Evolutionary conservation across 306 rosid genomes (phyloP).

Genomic region (Acacia confusa): DNA sequence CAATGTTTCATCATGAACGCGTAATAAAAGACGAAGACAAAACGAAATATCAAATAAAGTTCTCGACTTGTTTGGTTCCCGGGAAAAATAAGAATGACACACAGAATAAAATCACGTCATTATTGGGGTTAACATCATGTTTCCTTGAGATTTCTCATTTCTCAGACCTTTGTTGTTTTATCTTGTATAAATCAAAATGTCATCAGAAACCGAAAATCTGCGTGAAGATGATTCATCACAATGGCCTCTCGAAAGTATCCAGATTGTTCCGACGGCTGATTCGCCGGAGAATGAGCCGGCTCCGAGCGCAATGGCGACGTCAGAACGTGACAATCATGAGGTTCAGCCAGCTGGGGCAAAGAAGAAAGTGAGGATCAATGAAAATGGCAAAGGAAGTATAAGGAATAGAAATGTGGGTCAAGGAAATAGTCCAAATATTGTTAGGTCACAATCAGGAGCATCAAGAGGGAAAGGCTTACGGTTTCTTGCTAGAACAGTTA

Average conservation of each 20-base stretch:
- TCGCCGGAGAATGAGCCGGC: background rate
- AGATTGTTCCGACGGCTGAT: slow-evolving; percentile 53
- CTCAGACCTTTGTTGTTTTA: background rate
- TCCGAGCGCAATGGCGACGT: background rate
- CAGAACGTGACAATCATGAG: slow-evolving; percentile 24
- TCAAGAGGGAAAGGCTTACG: slow-evolving; percentile 68
- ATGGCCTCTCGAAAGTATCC: slow-evolving; percentile 60
- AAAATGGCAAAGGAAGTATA: background rate
- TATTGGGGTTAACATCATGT: background rate
- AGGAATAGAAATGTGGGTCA: slow-evolving; percentile 40
- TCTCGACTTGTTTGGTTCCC: background rate
- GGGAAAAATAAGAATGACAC: background rate
- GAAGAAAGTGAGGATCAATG: background rate
- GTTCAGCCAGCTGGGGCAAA: background rate
- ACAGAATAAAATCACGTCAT: background rate
- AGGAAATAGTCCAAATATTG: slow-evolving; percentile 22
- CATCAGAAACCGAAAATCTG: slow-evolving; percentile 28
- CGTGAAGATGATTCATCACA: slow-evolving; percentile 37
- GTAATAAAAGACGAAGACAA: background rate
- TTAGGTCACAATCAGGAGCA: slow-evolving; percentile 51
- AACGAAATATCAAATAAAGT: background rate
- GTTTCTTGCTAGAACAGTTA: slow-evolving; percentile 66
- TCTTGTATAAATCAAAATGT: slow-evolving; percentile 33
- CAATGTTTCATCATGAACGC: background rate
- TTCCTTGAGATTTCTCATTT: background rate